Evolutionary conservation across 495 filamentous ascomycete species (phyloP), one percentile per base, ranked within the genome.

Genomic region (Lasiosphaeria hispida): DNA sequence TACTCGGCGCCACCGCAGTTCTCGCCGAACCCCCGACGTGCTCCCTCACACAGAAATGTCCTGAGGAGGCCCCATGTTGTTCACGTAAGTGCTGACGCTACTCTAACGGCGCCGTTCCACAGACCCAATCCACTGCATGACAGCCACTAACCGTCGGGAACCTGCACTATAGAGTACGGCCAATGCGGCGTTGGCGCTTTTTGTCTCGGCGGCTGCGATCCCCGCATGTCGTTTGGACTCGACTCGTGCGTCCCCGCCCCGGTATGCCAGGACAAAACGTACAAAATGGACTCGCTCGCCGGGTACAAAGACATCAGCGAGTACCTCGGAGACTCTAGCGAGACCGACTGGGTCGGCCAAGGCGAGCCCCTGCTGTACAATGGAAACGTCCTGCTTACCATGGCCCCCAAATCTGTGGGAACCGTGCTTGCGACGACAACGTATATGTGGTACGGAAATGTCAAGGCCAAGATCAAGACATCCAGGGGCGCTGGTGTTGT

Each of bases 371-470:
- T 88, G 48, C 52, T 77, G 7, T 88, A 83, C 65, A 64, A 80
- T 36, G 75, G 74, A 60, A 80, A 88, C 48, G 74, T 95, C 17
- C 76, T 97, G 43, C 78, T 98, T 61, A 97, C 93, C 58, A 93
- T 98, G 90, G 86, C 88, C 44, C 74, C 83, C 18, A 80, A 86
- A 50, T 89, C 90, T 18, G 86, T 84, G 47, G 93, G 92, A 35
- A 96, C 92, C n/a, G 85, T 98, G 14, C 76, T 97, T 48, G 86
- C 91, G 23, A 89, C 89, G 60, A 93, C 91, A 53, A 80, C 85
- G 53, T 97, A 97, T 70, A 86, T 98, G 75, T 97, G 93, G 95
- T 98, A 98, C 70, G 94, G 94, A 66, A 96, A 87, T 72, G 84
- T 97, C 61, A 88, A 85, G 65, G 91, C 89, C 14, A 87, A 77